Base-by-base conservation (phyloP, 2,329 filamentous ascomycete genomes). In the Aspergillus sp. region DNA sequence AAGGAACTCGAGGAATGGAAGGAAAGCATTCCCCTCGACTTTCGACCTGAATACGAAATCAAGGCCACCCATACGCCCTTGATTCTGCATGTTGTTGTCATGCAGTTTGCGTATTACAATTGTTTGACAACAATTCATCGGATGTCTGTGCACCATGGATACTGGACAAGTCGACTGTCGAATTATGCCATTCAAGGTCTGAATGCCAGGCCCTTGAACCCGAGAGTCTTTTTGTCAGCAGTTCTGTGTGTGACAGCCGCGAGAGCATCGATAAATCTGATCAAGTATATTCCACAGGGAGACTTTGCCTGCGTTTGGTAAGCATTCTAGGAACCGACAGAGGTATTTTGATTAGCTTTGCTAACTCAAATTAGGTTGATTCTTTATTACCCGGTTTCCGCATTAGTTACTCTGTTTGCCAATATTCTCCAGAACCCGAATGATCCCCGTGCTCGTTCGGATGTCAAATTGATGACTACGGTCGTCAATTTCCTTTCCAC, bases 61-160 rank as follows among this genome's bases (percentile, higher is more conserved):
- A 90, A 90, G 65, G 88, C 89, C 0, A 86, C 86, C 0, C 89
- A 96, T 64, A 94, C 90, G 0, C 90, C 91, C 1, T 76, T 97
- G n/a, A 90, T 97, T 13, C 74, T 98, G 13, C 91, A 97, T 53
- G 82, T 98, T 41, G 90, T 95, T 48, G 88, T 95, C 64, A 73
- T 98, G 45, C 93, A 98, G 65, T 94, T 98, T 59, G 85, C 89
- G 1, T 98, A 98, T 68, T 97, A 97, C 73, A 98, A 98, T 65
- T 96, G 90, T 58, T 71, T 98, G 40, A 96, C 91, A 1, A 98
- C 93, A 0, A 96, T 98, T 51, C 93, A 98, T 65, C 88, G 93
- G 40, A 98, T 97, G 93, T 95, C 89, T 34, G 87, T 97, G 28
- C 93, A 97, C 58, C 90, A 96, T 62, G 93, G 93, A 10, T 96